phyloP scores from a whole-genome alignment of 345 rosid species.

The Pistacia atlantica region DNA sequence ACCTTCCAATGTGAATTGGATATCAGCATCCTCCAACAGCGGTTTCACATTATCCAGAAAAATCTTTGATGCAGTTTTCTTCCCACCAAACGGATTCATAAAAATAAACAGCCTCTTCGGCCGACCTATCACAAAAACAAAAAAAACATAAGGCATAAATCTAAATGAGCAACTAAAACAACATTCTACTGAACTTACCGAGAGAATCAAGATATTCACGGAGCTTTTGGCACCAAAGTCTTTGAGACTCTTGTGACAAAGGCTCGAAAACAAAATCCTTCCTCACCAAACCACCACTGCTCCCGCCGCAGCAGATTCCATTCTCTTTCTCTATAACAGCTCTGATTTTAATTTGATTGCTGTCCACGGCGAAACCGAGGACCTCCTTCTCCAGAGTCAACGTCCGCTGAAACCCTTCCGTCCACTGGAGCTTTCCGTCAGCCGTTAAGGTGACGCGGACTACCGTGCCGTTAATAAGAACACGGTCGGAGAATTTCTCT shows the following conservation, averaged over 20 bases:
- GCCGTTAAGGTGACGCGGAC: conserved; percentile 47
- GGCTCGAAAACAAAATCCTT: conserved; percentile 77
- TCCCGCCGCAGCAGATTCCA: conserved; percentile 53
- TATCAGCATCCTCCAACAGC: conserved; percentile 70
- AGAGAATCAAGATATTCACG: conserved; percentile 57
- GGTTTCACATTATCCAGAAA: conserved; percentile 75
- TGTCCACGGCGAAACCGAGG: conserved; percentile 67
- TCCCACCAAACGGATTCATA: conserved; percentile 93
- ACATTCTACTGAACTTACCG: conserved; percentile 37
- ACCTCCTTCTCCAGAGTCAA: conserved; percentile 57
- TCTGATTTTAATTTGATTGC: conserved; percentile 54
- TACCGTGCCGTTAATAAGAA: conserved; percentile 40
- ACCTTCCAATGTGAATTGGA: conserved; percentile 78
- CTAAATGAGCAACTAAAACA: too few species aligned
- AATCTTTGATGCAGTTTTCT: conserved; percentile 63
- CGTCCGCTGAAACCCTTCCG: conserved; percentile 39
- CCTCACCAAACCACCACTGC: conserved; percentile 50
- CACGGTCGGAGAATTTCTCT: conserved; percentile 44
- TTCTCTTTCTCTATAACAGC: conserved; percentile 40
- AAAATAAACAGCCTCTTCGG: conserved; percentile 74
- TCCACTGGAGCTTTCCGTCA: conserved; percentile 63
- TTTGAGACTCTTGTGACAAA: conserved; percentile 53
- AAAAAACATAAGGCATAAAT: neutral
- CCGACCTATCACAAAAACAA: conserved; percentile 49
- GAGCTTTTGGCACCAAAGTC: conserved; percentile 65